phyloP scores from a whole-genome alignment of 768 basidiomycete species.

The Hygrocybe punicea region DNA sequence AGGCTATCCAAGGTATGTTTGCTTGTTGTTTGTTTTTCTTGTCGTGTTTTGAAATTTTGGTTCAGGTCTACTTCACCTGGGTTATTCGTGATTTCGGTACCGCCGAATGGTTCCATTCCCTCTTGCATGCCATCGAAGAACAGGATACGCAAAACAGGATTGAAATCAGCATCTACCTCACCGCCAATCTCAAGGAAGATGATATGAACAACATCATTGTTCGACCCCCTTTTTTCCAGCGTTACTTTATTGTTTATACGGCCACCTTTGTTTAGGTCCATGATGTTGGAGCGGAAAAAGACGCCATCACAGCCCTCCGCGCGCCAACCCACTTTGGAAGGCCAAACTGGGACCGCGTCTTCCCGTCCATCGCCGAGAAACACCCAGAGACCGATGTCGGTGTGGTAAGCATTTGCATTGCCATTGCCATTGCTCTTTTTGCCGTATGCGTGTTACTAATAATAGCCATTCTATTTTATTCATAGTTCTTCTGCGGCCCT shows the following conservation, averaged over 20 bases:
- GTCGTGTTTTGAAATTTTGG: not conserved
- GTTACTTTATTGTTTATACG: too few species aligned
- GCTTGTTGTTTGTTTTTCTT: not conserved
- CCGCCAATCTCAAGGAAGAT: constrained; percentile 85
- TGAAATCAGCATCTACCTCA: constrained; percentile 93
- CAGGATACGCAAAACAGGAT: constrained; percentile 83
- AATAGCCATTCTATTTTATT: not conserved
- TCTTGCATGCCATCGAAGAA: constrained; percentile 89
- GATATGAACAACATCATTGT: constrained; percentile 93
- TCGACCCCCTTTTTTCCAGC: constrained; percentile 25
- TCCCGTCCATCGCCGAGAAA: constrained; percentile 69
- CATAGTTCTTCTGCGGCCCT: constrained; percentile 85
- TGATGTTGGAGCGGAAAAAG: constrained; percentile 90
- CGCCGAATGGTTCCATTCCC: constrained; percentile 92
- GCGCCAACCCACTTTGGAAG: constrained; percentile 92
- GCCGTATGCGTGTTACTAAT: not conserved
- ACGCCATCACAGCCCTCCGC: constrained; percentile 83
- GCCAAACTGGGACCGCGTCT: constrained; percentile 81
- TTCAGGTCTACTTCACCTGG: constrained; percentile 84
- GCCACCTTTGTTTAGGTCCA: too few species aligned
- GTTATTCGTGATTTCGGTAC: constrained; percentile 90
- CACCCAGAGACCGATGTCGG: constrained; percentile 89
- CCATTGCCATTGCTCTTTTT: too few species aligned
- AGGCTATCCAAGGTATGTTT: constrained; percentile 70
- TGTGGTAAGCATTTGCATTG: constrained; percentile 56